These are phyloP conservation scores for Trypanosoma lewisi DNA, from an alignment of 208 protist genomes.

Conservation along the genomic window DNA sequence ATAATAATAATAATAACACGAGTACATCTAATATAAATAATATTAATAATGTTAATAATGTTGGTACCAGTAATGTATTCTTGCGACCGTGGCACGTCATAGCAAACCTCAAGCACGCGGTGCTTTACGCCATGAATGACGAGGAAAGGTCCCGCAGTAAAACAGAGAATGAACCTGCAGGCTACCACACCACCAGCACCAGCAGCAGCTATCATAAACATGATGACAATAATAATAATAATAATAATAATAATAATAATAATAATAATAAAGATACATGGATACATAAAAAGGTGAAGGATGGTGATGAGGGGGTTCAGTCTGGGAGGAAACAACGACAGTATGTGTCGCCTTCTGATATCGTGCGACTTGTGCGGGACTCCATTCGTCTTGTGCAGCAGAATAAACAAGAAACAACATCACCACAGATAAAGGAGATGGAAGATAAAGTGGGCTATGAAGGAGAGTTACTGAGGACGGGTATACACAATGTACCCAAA, in stretches of 20 bases:
- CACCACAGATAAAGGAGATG: not conserved
- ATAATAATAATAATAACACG: no score
- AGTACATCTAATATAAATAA: no score
- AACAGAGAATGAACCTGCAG: not conserved
- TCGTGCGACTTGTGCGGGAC: slow-evolving; percentile 13
- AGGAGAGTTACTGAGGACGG: not conserved
- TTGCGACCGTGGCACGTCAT: slow-evolving; percentile 27
- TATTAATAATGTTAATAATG: no score
- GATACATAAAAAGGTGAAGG: not conserved
- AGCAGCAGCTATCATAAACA: no score
- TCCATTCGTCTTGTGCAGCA: slow-evolving; percentile 6
- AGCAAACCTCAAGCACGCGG: slow-evolving; percentile 22
- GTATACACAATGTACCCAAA: not conserved
- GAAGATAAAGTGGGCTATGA: not conserved
- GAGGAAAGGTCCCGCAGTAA: not conserved
- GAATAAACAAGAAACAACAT: not conserved
- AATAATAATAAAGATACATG: not conserved
- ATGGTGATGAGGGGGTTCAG: not conserved
- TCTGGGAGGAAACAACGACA: not conserved
- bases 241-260: not conserved
- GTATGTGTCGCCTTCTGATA: slow-evolving; percentile 4
- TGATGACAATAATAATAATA: not conserved
- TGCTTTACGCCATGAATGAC: slow-evolving; percentile 5
- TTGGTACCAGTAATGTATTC: no score
- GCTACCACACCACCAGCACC: not conserved